Base-by-base conservation (phyloP, 176 grass and related monocot genomes). In the Tuctoria greenei region DNA sequence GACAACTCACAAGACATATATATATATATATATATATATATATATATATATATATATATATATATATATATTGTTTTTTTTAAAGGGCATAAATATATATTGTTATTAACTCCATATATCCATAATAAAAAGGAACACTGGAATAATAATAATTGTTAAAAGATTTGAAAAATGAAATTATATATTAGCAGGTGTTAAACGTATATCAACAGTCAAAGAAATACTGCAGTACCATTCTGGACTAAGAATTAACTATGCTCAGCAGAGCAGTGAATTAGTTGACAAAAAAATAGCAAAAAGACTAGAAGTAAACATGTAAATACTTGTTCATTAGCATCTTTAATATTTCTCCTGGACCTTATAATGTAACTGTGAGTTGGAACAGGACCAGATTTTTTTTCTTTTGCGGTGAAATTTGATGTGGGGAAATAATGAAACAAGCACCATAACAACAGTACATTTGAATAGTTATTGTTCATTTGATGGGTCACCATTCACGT, bases 271-370 rank as follows among this genome's bases (percentile, higher is more conserved):
- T 37, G 7, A 4, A 66, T 24, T 12, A 0, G 4, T 11, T 3
- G 25, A 9, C 0, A 8, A 43, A 43, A 10, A 5, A 63, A 63
- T 63, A 8, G 61, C 54, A 25, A 21, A 54, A n/a, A 54, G 1
- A 21, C 20, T 54, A 54, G 51, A 54, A 13, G 51, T 54, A 54
- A 2, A 21, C 20, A 54, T 54, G 18, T 9, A 39, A 74, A 8
- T 24, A 61, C 10, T 17, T 74, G 15, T 69, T 60, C 28, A 68
- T 83, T 60, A 31, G 21, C 31, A 83, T 73, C 61, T 28, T 40
- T 49, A 18, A 37, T 69, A 23, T 14, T 83, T 40, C 34, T 69
- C 7, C 24, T 51, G 45, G 15, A 76, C 37, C 10, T 31, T 50
- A 15, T 61, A 45, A 26, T 20, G 7, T 15, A 27, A 9, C 26